phyloP scores from a whole-genome alignment of 257 asterid genomes.

The Thymus quinquecostatus region DNA sequence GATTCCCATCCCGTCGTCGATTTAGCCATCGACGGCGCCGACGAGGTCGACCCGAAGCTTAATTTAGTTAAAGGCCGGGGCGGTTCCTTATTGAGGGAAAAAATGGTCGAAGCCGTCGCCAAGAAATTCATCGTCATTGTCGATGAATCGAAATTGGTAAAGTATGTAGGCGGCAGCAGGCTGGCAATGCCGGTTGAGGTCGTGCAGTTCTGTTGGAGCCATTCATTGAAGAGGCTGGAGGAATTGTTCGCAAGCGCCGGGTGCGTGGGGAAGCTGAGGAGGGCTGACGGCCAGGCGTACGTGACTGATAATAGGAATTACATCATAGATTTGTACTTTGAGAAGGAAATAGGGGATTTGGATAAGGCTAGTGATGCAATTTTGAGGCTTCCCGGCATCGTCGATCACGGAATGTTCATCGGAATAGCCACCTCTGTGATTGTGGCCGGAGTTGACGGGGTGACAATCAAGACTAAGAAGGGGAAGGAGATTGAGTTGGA shows the following conservation, averaged over 20 bases:
- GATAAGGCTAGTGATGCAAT: constrained; percentile 58
- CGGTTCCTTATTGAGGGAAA: constrained; percentile 60
- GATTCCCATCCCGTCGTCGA: constrained; percentile 60
- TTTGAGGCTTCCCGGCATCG: constrained; percentile 73
- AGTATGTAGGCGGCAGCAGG: constrained; percentile 58
- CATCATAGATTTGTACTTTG: constrained; percentile 62
- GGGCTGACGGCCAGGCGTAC: constrained; percentile 28
- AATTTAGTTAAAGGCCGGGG: constrained; percentile 79
- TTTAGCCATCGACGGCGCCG: constrained; percentile 73
- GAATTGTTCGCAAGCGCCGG: constrained; percentile 50
- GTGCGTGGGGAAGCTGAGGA: constrained; percentile 60
- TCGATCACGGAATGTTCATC: constrained; percentile 69
- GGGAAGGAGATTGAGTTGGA: constrained; percentile 45
- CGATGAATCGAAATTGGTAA: constrained; percentile 65
- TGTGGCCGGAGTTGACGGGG: constrained; percentile 61
- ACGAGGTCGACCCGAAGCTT: constrained; percentile 62
- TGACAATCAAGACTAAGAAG: constrained; percentile 53
- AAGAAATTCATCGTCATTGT: constrained; percentile 60
- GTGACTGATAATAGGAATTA: constrained; percentile 70
- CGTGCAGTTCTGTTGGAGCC: constrained; percentile 66
- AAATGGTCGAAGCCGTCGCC: constrained; percentile 59
- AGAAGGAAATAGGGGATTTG: constrained; percentile 65
- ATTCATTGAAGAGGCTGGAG: constrained; percentile 54
- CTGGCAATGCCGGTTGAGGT: constrained; percentile 79
- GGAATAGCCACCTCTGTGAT: constrained; percentile 62